Percentiles rank a stretch among this genome's conserved stretches.
Conservation (phyloP, 192 early-diverging fungal genomes). For the Coemansia sp. region DNA sequence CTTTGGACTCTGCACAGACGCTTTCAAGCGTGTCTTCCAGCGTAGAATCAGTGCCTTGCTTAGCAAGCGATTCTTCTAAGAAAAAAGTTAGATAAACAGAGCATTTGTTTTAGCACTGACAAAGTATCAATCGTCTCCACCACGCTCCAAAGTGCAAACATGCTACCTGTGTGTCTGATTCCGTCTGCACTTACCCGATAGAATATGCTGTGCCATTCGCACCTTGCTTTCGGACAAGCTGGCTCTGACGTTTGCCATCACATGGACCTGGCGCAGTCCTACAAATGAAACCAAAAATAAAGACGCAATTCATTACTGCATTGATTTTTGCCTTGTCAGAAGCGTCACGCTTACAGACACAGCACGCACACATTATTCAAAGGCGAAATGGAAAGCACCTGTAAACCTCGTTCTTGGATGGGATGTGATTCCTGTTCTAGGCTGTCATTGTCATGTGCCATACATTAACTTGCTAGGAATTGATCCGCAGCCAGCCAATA, state of each 20-base stretch:
- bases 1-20: neutral
- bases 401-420: no score
- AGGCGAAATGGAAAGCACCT: no score
- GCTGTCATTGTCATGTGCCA: no score
- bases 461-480: neutral
- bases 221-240: constrained; percentile 3
- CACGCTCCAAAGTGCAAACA: no score
- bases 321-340: constrained; percentile 8
- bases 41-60: neutral
- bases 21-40: constrained; percentile 1
- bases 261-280: constrained; percentile 6
- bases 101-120: no score
- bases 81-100: no score
- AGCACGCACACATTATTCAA: neutral
- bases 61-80: neutral
- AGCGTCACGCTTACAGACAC: constrained; percentile 7
- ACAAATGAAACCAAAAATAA: neutral
- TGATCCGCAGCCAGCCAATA: constrained; percentile 1
- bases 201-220: neutral
- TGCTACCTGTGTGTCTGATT: neutral
- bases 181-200: constrained; percentile 2
- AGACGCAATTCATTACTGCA: constrained; percentile 1
- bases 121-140: no score
- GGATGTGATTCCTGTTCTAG: no score
- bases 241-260: constrained; percentile 5